These are phyloP conservation scores for Sarocladium strictum DNA, from an alignment of 2,329 filamentous ascomycete species.

Conservation along the genomic window DNA sequence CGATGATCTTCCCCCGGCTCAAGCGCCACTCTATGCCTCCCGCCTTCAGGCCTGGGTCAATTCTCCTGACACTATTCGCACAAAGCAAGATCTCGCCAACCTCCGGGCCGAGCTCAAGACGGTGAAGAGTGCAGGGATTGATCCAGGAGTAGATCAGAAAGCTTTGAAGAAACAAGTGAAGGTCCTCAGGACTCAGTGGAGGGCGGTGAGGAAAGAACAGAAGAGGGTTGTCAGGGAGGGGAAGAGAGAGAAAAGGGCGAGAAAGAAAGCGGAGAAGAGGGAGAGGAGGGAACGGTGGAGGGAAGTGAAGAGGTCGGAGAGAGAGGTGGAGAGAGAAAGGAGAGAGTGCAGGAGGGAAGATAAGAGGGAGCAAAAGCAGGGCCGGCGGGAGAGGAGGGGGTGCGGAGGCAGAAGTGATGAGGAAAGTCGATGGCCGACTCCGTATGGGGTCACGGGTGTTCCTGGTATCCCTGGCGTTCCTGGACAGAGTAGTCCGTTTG, in stretches of 20 bases:
- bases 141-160: conserved; percentile 18
- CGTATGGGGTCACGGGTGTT: background rate
- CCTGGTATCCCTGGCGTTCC: background rate
- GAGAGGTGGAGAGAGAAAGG: conserved; percentile 21
- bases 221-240: conserved; percentile 24
- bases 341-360: conserved; percentile 24
- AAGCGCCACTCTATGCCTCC: conserved; percentile 40
- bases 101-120: conserved; percentile 38
- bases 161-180: conserved; percentile 38
- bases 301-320: conserved; percentile 12
- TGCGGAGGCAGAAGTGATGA: conserved; percentile 13
- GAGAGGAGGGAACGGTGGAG: background rate
- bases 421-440: conserved; percentile 1
- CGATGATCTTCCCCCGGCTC: conserved; percentile 41
- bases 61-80: conserved; percentile 43
- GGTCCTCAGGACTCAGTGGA: conserved; percentile 37
- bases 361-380: conserved; percentile 13
- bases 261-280: conserved; percentile 24
- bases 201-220: conserved; percentile 24
- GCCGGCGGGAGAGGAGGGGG: conserved; percentile 13
- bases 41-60: conserved; percentile 43
- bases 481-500: background rate
- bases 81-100: conserved; percentile 35
- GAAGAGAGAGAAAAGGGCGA: conserved; percentile 23
- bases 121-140: conserved; percentile 19